phyloP scores from a whole-genome alignment of 139 green algal genomes.

The Chlamydomonas sphaeroides region DNA sequence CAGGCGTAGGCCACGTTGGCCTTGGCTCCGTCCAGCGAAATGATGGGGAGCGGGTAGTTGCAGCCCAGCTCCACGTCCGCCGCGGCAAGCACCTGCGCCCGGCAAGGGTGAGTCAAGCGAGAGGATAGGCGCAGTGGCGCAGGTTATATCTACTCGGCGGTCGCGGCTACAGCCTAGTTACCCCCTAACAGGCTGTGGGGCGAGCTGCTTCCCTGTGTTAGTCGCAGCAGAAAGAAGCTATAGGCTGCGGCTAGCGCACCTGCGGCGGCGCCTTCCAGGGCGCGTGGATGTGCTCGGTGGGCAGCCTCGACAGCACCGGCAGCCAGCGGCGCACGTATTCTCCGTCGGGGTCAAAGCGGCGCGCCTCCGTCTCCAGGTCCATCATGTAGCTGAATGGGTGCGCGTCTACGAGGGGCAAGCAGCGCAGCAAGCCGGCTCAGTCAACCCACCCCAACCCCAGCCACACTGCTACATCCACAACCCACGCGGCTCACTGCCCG shows the following conservation, averaged over 20 bases:
- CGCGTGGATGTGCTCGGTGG: slow-evolving; percentile 63
- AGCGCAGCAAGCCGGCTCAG: too few relatives aligned
- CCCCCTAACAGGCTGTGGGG: too few relatives aligned
- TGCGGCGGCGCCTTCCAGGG: slow-evolving; percentile 76
- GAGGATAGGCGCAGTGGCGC: background rate
- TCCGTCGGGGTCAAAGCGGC: slow-evolving; percentile 82
- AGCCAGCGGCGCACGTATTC: slow-evolving; percentile 92
- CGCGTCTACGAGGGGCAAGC: slow-evolving; percentile 65
- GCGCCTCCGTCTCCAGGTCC: slow-evolving; percentile 70
- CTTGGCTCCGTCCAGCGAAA: slow-evolving; percentile 51
- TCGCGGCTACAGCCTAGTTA: too few relatives aligned
- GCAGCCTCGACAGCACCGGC: slow-evolving; percentile 82
- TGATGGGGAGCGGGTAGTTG: slow-evolving; percentile 79
- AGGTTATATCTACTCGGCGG: too few relatives aligned
- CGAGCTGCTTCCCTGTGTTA: too few relatives aligned
- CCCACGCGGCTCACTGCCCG: too few relatives aligned
- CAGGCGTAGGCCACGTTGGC: slow-evolving; percentile 46
- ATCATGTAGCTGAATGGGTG: slow-evolving; percentile 86
- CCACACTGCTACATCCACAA: too few relatives aligned
- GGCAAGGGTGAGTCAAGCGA: background rate
- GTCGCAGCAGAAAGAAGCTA: too few relatives aligned
- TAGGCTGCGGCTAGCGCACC: too few relatives aligned
- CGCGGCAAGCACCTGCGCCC: slow-evolving; percentile 43
- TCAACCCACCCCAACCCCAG: too few relatives aligned
- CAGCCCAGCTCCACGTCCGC: slow-evolving; percentile 76